phyloP scores from a whole-genome alignment of 768 basidiomycete genomes.

The Coprinopsis marcescibilis region DNA sequence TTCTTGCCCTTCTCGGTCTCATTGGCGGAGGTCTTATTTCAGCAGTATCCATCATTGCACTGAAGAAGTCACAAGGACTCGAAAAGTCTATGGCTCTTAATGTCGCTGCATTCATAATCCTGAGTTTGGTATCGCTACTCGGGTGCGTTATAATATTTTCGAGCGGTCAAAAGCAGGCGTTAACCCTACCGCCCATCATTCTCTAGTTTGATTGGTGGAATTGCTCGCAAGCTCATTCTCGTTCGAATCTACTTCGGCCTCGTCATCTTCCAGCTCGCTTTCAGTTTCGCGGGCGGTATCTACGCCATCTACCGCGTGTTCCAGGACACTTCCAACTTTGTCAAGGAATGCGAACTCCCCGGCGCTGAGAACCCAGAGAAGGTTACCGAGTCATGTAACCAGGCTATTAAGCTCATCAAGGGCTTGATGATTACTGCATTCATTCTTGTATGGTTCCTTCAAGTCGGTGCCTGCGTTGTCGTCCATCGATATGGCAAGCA shows the following conservation, averaged over 20 bases:
- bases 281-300: slow-evolving; percentile 39
- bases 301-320: slow-evolving; percentile 41
- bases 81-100: slow-evolving; percentile 37
- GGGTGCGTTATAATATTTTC: slow-evolving; percentile 27
- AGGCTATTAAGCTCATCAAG: slow-evolving; percentile 35
- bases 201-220: slow-evolving; percentile 37
- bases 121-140: slow-evolving; percentile 38
- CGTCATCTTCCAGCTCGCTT: slow-evolving; percentile 36
- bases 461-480: slow-evolving; percentile 43
- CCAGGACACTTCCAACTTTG: slow-evolving; percentile 32
- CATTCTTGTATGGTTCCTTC: slow-evolving; percentile 41
- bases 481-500: slow-evolving; percentile 40
- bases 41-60: slow-evolving; percentile 31
- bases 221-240: slow-evolving; percentile 32
- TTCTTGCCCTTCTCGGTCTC: slow-evolving; percentile 40
- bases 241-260: slow-evolving; percentile 38
- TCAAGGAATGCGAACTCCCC: slow-evolving; percentile 29
- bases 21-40: slow-evolving; percentile 36
- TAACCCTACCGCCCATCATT: background rate
- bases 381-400: slow-evolving; percentile 29
- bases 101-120: slow-evolving; percentile 34
- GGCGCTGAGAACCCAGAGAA: slow-evolving; percentile 23
- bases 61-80: slow-evolving; percentile 27
- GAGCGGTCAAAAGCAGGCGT: no score
- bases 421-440: slow-evolving; percentile 36